These are phyloP conservation scores for Citrullus amarus DNA, from an alignment of 306 rosid species.

Conservation along the genomic window DNA sequence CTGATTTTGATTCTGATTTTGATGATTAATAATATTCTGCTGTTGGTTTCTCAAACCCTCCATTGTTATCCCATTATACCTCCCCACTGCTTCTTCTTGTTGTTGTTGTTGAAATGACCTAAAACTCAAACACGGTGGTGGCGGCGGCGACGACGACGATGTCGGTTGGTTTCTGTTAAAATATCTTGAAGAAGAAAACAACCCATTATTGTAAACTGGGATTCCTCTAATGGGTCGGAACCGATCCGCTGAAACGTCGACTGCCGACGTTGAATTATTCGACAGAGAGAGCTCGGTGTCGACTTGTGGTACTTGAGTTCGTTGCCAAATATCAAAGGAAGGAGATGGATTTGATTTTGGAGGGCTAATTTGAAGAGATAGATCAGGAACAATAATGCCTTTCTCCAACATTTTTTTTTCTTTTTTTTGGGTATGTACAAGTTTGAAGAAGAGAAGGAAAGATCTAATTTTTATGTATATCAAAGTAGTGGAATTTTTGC, in stretches of 20 bases:
- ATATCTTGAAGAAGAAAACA: constrained; percentile 20
- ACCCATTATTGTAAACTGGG: constrained; percentile 34
- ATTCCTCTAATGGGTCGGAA: constrained; percentile 52
- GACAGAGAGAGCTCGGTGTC: constrained; percentile 34
- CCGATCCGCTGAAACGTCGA: constrained; percentile 16
- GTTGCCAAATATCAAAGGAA: constrained; percentile 44
- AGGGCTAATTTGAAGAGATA: constrained; percentile 65
- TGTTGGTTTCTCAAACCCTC: constrained; percentile 15
- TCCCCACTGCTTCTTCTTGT: neutral
- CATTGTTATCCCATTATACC: constrained; percentile 9
- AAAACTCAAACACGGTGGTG: constrained; percentile 1
- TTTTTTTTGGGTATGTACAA: neutral
- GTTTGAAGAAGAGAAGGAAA: neutral
- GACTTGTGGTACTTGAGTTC: neutral
- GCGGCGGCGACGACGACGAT: constrained; percentile 6
- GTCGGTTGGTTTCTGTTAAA: constrained; percentile 15
- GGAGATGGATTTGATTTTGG: constrained; percentile 40
- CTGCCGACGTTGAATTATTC: constrained; percentile 6
- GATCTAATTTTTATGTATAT: neutral
- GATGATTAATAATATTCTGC: neutral
- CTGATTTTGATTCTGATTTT: neutral
- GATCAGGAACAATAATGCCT: constrained; percentile 45
- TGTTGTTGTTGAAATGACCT: neutral
- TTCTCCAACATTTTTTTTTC: constrained; percentile 1
- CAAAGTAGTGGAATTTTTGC: neutral